Evolutionary conservation across 345 rosid species (phyloP).

Genomic region (Lenwebbia sp.): DNA sequence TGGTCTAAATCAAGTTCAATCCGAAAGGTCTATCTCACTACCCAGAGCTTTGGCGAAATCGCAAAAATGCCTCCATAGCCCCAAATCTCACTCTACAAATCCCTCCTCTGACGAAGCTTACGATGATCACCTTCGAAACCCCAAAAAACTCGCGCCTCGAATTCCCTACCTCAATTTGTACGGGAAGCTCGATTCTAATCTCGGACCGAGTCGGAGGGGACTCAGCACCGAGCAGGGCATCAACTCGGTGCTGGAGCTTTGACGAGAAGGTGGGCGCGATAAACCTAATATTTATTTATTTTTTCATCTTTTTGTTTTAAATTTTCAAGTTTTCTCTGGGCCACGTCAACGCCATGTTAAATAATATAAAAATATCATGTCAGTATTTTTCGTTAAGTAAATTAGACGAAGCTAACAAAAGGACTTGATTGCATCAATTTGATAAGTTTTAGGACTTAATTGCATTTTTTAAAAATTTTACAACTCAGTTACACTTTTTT

Average conservation of each 20-base stretch:
- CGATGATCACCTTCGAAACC: conserved; percentile 3
- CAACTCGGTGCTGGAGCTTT: conserved; percentile 18
- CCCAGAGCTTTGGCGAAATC: background rate
- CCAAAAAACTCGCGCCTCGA: background rate
- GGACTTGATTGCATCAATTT: too few species aligned
- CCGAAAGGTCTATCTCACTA: background rate
- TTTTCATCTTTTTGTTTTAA: too few species aligned
- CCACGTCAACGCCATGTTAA: too few species aligned
- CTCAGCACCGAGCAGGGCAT: conserved; percentile 19
- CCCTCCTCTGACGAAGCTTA: conserved; percentile 5
- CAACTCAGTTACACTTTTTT: too few species aligned
- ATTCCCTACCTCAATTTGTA: background rate
- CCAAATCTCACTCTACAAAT: conserved; percentile 20
- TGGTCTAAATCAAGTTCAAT: background rate
- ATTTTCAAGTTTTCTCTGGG: too few species aligned
- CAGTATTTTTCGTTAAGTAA: too few species aligned
- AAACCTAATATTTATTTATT: conserved; percentile 21
- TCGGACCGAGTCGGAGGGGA: conserved; percentile 6
- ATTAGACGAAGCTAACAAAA: too few species aligned
- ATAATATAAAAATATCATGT: too few species aligned
- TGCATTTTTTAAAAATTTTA: too few species aligned
- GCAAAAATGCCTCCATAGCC: conserved; percentile 4
- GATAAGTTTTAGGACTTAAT: too few species aligned
- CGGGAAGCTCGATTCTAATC: too few species aligned
- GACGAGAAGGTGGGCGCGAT: conserved; percentile 64